Evolutionary conservation across 495 filamentous ascomycete species (phyloP), one percentile per base, ranked within the genome.

Genomic region (Neurospora pannonica): DNA sequence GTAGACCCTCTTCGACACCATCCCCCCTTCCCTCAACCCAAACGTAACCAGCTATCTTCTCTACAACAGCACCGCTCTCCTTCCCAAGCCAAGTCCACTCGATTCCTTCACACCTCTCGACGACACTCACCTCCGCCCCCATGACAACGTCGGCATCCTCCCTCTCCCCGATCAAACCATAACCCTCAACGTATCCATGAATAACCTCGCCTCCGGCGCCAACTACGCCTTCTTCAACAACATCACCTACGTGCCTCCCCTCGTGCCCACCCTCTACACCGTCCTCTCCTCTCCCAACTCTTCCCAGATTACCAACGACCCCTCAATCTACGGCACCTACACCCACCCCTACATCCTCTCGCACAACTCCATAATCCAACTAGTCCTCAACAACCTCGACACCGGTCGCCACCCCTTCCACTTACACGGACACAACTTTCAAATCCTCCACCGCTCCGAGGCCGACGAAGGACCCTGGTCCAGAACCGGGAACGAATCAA

Each of bases 151-250:
- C 76, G 79, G 82, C 7, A 81, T 92, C 31, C 82, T 89, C 38
- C 83, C 84, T 40, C 83, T 88, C 34, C 88, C 90, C 1, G 89
- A 92, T 74, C 86, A 89, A 75, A 84, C 84, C 2, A 80, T 95
- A 71, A 86, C 83, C 34, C 84, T 95, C 21, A 84, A 92, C 78
- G 82, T 94, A 40, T 87, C 86, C 69, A 94, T 93, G 91, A 85
- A 90, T 75, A 93, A 90, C 46, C 86, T 94, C 24, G 86, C 85
- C 17, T 87, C 97, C 78, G 93, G 93, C 17, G 91, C 90, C 17
- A 94, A 92, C 79, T 95, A 94, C 77, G 92, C 92, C 72, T 93
- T 94, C 81, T 90, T 97, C 82, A 93, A 96, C 79, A 88, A 92
- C 79, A 90, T 93, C 62, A 91, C 91, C 62, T 97, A 94, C 77